A percentile compares a stretch with the other conserved stretches of the same genome.
Conservation (phyloP, 2,329 filamentous ascomycete species). For the Raffaelea ambrosiae region DNA sequence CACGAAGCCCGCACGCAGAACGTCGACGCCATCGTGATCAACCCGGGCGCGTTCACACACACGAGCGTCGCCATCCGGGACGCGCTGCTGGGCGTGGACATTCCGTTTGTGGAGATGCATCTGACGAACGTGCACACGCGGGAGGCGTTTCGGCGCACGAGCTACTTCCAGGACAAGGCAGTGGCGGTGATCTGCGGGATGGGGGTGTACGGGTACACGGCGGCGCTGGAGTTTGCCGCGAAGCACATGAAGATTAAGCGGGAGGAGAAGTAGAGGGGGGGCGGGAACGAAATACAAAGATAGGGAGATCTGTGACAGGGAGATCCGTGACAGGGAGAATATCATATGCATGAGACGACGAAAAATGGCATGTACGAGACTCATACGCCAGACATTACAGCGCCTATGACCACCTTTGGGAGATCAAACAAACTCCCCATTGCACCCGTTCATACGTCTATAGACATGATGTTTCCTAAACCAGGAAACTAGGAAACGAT, state of each 20-base stretch:
- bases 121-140: slow-evolving; percentile 66
- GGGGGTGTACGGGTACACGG: slow-evolving; percentile 53
- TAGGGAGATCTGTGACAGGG: no score
- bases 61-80: slow-evolving; percentile 70
- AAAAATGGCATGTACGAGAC: no score
- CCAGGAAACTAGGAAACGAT: no score
- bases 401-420: no score
- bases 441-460: no score
- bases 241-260: slow-evolving; percentile 35
- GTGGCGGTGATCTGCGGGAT: slow-evolving; percentile 64
- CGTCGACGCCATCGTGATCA: slow-evolving; percentile 63
- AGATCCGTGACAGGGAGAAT: not conserved
- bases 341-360: no score
- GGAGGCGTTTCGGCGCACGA: slow-evolving; percentile 60
- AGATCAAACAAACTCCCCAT: no score
- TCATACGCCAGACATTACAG: no score
- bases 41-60: slow-evolving; percentile 67
- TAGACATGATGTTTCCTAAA: no score
- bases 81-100: slow-evolving; percentile 57
- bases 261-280: no score
- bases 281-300: no score
- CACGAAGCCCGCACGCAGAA: slow-evolving; percentile 29
- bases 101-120: slow-evolving; percentile 74
- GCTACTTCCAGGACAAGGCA: slow-evolving; percentile 69
- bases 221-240: slow-evolving; percentile 46